A percentile compares a stretch with the other conserved stretches of the same genome.
phyloP scores from a whole-genome alignment of 2,329 filamentous ascomycete species.

The Sporothrix euskadiensis region DNA sequence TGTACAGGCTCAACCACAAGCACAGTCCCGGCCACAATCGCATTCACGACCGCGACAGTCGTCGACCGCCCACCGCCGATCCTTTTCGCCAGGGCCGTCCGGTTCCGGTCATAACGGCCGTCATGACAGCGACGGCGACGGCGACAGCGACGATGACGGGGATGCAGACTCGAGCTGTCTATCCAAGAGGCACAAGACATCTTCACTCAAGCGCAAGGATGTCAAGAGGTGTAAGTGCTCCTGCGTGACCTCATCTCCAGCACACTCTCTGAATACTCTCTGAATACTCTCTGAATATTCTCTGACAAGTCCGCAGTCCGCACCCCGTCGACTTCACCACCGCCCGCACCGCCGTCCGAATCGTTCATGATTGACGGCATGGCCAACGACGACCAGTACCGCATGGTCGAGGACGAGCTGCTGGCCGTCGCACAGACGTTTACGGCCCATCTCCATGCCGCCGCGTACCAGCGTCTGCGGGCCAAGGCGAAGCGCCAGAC shows the following conservation, averaged over 20 bases:
- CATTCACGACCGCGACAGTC: background rate
- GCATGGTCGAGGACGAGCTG: conserved; percentile 85
- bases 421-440: conserved; percentile 66
- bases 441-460: conserved; percentile 74
- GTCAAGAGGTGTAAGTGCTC: background rate
- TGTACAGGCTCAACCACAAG: background rate
- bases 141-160: background rate
- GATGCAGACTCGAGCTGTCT: background rate
- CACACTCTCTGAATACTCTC: too few relatives aligned
- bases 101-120: background rate
- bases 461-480: conserved; percentile 68
- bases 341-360: conserved; percentile 37
- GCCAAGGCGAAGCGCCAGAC: conserved; percentile 46
- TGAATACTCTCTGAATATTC: too few relatives aligned
- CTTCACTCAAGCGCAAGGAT: background rate
- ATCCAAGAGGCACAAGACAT: background rate
- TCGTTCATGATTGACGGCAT: conserved; percentile 61
- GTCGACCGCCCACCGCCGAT: background rate
- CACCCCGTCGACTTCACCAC: conserved; percentile 40
- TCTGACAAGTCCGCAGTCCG: conserved; percentile 30
- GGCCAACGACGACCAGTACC: conserved; percentile 69
- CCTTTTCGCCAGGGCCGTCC: background rate
- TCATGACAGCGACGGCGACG: background rate
- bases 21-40: background rate
- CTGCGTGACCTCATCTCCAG: background rate